Percentiles rank a stretch among this genome's conserved stretches.
These are phyloP conservation scores for Cystobasidium tubakii DNA, from an alignment of 768 basidiomycete species.

Conservation along the genomic window DNA sequence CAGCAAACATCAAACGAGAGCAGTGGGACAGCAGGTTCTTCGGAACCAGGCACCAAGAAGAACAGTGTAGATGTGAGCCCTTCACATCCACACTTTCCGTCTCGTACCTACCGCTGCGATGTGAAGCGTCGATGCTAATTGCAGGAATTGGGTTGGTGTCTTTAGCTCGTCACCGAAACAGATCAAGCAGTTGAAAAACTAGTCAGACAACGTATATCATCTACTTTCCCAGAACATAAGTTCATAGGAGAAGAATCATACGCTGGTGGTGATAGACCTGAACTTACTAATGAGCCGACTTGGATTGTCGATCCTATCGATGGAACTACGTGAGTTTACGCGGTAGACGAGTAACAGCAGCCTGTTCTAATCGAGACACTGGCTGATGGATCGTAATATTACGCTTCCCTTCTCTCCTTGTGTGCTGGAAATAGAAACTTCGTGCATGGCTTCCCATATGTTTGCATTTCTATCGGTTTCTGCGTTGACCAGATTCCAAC, in stretches of 20 bases:
- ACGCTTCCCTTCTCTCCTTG: no score
- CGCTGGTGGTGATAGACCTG: constrained; percentile 62
- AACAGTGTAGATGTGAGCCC: constrained; percentile 68
- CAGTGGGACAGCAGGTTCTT: constrained; percentile 40
- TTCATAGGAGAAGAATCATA: constrained; percentile 88
- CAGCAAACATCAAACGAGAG: constrained; percentile 51
- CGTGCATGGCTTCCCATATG: constrained; percentile 76
- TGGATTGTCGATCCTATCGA: constrained; percentile 91
- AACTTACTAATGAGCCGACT: constrained; percentile 65
- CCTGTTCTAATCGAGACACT: no score
- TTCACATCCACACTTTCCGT: background rate
- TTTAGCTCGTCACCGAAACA: constrained; percentile 85
- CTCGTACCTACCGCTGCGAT: no score
- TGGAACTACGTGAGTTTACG: constrained; percentile 53
- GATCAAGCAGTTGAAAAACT: constrained; percentile 85
- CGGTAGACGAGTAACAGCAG: no score
- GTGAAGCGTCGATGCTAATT: background rate
- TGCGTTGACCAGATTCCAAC: constrained; percentile 74
- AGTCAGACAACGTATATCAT: constrained; percentile 63
- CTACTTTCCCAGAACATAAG: constrained; percentile 49
- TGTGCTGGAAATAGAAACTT: constrained; percentile 57
- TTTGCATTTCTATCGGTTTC: constrained; percentile 83
- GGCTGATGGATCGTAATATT: no score
- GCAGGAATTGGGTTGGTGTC: no score
- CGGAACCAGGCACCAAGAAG: constrained; percentile 69